phyloP scores from a whole-genome alignment of 192 early-diverging fungal genomes.

The Coemansia sp. region DNA sequence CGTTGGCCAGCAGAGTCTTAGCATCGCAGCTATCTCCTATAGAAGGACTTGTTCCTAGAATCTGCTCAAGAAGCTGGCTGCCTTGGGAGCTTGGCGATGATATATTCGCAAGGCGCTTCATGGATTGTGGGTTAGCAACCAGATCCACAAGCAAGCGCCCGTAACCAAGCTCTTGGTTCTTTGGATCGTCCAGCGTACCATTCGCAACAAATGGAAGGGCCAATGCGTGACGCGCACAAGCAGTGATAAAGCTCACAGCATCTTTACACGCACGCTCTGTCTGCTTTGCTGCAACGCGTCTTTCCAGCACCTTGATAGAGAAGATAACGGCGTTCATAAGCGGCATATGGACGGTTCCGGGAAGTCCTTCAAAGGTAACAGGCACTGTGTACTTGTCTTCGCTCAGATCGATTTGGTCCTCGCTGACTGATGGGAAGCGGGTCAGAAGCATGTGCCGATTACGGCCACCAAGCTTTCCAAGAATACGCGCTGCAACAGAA shows the following conservation, averaged over 20 bases:
- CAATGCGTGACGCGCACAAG: conserved; percentile 37
- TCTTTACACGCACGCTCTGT: conserved; percentile 31
- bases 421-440: conserved; percentile 22
- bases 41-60: conserved; percentile 17
- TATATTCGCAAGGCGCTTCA: conserved; percentile 42
- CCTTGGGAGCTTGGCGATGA: conserved; percentile 43
- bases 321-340: conserved; percentile 36
- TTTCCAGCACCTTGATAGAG: conserved; percentile 32
- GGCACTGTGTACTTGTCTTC: conserved; percentile 18
- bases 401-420: neutral
- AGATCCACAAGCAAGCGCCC: conserved; percentile 22
- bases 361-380: conserved; percentile 40
- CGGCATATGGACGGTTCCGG: conserved; percentile 36
- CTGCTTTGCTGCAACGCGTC: conserved; percentile 15
- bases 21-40: conserved; percentile 37
- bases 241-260: conserved; percentile 37
- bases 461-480: conserved; percentile 97
- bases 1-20: conserved; percentile 2
- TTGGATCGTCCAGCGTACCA: neutral
- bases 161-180: neutral
- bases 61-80: conserved; percentile 38
- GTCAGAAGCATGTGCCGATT: conserved; percentile 82
- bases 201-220: conserved; percentile 19
- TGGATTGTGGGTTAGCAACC: conserved; percentile 19
- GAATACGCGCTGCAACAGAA: conserved; percentile 83